These are phyloP conservation scores for Xenoacremonium recifei DNA, from an alignment of 2,329 filamentous ascomycete genomes.

Conservation along the genomic window DNA sequence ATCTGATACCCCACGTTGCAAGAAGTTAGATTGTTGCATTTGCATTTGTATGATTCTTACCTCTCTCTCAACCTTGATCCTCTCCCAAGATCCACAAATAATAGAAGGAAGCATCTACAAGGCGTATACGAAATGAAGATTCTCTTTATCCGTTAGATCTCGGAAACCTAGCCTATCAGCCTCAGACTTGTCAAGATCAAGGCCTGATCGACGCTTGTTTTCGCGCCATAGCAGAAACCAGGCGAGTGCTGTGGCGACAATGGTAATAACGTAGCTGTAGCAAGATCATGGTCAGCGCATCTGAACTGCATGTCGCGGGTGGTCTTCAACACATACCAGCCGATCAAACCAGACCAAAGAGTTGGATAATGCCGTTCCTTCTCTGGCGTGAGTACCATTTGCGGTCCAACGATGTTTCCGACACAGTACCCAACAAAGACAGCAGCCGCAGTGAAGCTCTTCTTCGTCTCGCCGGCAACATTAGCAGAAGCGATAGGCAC, in stretches of 20 bases:
- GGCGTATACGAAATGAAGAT: constrained; percentile 64
- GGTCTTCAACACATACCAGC: constrained; percentile 42
- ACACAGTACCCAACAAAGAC: constrained; percentile 77
- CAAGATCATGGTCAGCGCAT: neutral
- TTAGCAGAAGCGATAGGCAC: constrained; percentile 60
- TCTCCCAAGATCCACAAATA: too few relatives aligned
- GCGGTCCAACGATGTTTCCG: constrained; percentile 73
- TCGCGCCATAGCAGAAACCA: constrained; percentile 59
- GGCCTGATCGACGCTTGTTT: constrained; percentile 49
- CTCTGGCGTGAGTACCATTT: constrained; percentile 64
- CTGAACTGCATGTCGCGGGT: too few relatives aligned
- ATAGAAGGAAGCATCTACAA: too few relatives aligned
- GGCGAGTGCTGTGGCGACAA: constrained; percentile 50
- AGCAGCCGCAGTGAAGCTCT: constrained; percentile 71
- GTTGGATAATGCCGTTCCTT: constrained; percentile 67
- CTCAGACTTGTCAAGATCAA: constrained; percentile 57
- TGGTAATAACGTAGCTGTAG: constrained; percentile 56
- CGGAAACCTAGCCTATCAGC: constrained; percentile 64
- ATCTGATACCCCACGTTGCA: too few relatives aligned
- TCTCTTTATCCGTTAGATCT: constrained; percentile 68
- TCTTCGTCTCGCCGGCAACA: constrained; percentile 74
- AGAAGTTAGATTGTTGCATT: too few relatives aligned
- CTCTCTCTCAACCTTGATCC: too few relatives aligned
- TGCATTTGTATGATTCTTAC: too few relatives aligned
- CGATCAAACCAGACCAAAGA: constrained; percentile 68